Evolutionary conservation across 352 stramenopile species (phyloP).

Genomic region (Aphanomyces astaci): DNA sequence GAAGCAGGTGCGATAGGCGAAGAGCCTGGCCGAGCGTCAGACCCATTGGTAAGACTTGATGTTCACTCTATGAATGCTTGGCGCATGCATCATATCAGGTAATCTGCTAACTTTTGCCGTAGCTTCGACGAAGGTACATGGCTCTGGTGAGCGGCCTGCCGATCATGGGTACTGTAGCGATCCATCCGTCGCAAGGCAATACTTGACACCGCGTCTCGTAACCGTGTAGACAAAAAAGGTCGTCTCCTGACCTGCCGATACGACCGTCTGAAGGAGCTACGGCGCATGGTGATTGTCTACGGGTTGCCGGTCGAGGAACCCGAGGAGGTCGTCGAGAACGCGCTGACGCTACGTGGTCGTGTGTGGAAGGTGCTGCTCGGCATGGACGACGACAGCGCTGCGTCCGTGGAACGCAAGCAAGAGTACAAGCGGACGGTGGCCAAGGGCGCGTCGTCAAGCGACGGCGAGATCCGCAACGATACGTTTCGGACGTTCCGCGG

Average conservation of each 20-base stretch:
- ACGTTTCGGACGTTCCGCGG: slow-evolving; percentile 88
- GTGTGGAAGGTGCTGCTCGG: slow-evolving; percentile 87
- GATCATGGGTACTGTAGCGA: slow-evolving; percentile 32
- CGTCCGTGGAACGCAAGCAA: slow-evolving; percentile 24
- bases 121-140: slow-evolving; percentile 42
- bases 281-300: slow-evolving; percentile 72
- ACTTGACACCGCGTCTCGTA: no score
- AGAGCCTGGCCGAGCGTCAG: slow-evolving; percentile 17
- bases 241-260: slow-evolving; percentile 48
- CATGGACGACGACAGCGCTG: slow-evolving; percentile 49
- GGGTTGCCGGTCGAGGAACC: slow-evolving; percentile 38
- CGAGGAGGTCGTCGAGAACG: slow-evolving; percentile 1
- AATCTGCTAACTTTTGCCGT: background rate
- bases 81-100: no score
- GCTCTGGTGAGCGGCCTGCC: slow-evolving; percentile 38
- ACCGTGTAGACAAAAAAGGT: slow-evolving; percentile 33
- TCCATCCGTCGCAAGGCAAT: no score
- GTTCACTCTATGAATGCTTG: no score
- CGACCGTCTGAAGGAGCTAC: slow-evolving; percentile 72
- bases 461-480: slow-evolving; percentile 87
- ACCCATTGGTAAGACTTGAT: slow-evolving; percentile 29
- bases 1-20: background rate
- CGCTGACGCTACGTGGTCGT: slow-evolving; percentile 65
- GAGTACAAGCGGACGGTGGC: slow-evolving; percentile 65
- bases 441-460: slow-evolving; percentile 67